Evolutionary conservation across 2,329 filamentous ascomycete species (phyloP).

Genomic region (Lasiodiplodia theobromae): DNA sequence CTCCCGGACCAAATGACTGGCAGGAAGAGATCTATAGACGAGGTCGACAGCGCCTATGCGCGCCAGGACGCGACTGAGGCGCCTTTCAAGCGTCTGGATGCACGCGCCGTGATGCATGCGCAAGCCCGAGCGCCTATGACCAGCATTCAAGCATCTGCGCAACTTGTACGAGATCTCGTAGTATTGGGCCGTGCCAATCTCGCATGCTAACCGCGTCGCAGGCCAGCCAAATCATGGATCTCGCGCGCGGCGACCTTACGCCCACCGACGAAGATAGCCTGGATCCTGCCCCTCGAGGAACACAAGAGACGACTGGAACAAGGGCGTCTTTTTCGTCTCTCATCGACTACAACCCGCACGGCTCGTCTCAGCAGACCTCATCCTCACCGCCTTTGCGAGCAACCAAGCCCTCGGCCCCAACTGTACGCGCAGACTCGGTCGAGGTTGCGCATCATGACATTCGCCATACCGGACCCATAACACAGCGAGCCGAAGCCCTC

Average conservation of each 20-base stretch:
- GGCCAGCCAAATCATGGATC: constrained; percentile 31
- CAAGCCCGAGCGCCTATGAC: not conserved
- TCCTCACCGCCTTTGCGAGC: constrained; percentile 23
- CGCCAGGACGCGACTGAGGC: constrained; percentile 32
- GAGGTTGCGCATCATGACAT: not conserved
- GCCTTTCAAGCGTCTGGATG: constrained; percentile 19
- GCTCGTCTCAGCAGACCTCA: constrained; percentile 35
- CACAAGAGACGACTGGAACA: constrained; percentile 41
- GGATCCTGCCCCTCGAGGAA: constrained; percentile 35
- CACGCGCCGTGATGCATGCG: constrained; percentile 5
- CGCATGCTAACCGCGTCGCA: constrained; percentile 17
- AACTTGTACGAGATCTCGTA: not conserved
- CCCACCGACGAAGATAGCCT: constrained; percentile 46
- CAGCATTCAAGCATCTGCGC: constrained; percentile 11
- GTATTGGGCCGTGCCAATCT: too few relatives aligned
- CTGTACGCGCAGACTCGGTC: constrained; percentile 19
- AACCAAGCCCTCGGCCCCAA: constrained; percentile 3
- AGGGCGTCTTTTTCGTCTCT: constrained; percentile 55
- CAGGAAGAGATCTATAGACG: constrained; percentile 45
- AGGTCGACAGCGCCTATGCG: constrained; percentile 41
- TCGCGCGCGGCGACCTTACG: constrained; percentile 39
- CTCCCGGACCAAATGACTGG: constrained; percentile 32
- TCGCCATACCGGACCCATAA: not conserved
- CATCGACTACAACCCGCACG: constrained; percentile 53
- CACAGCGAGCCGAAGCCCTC: constrained; percentile 69